Base-by-base conservation (phyloP, 495 filamentous ascomycete species). In the Coniosporium apollinis region DNA sequence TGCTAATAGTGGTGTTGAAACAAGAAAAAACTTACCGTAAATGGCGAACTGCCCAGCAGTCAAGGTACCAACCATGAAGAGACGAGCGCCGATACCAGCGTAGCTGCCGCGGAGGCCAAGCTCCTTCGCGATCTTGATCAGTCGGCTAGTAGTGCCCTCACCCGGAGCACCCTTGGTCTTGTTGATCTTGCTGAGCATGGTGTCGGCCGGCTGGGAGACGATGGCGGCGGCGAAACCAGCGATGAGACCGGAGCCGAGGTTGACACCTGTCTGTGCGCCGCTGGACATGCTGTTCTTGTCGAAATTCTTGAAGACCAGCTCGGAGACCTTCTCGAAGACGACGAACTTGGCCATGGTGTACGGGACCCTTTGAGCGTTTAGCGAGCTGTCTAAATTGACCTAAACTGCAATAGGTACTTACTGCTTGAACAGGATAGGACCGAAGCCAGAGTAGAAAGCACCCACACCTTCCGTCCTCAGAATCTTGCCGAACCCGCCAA, bases 311-410 rank as follows among this genome's bases (percentile, higher is more conserved):
- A 73, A 94, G 67, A 82, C 51, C 31, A 66, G 42, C 69, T 97
- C 91, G 49, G 76, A 62, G 53, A 83, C 82, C 74, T 94, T 94
- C 72, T 97, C 89, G 76, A 78, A 94, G 48, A 94, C 89, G 61
- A 94, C 89, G 72, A 97, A 97, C 71, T 97, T 97, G 69, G 91
- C 69, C 89, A 97, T 94, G 59, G 89, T 97, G 70, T 97, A 97
- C 41, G 89, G 89, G 59, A 97, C 80, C 72, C 83, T 92, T 48
- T 11, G 32, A 20, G 6, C 18, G 14, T 48, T 34, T 48, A 3
- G 14, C 19, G 22, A 34, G 31, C 17, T 21, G 29, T 3, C 22
- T 13, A 47, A 34, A 19, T 30, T 18, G n/a, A 20, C 1, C 13
- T 17, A 16, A 1, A 4, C 19, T 46, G 22, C 19, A 13, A 29